Evolutionary conservation across 768 basidiomycete genomes (phyloP).

Genomic region (Pulveroboletus frians): DNA sequence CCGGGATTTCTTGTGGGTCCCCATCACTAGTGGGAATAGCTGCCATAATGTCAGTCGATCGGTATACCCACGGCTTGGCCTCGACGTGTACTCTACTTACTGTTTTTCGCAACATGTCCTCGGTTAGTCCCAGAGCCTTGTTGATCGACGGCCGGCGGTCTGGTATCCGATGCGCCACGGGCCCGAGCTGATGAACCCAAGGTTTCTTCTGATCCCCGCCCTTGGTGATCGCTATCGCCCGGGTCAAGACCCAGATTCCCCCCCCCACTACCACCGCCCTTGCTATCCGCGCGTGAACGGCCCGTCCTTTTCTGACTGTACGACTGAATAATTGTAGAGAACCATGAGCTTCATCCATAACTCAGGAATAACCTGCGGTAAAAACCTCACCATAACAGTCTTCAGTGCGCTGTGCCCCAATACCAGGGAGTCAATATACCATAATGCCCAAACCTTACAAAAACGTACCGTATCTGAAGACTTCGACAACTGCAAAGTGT

Average conservation of each 20-base stretch:
- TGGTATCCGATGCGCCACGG: constrained; percentile 73
- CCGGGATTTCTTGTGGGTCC: constrained; percentile 12
- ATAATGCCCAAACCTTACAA: constrained; percentile 10
- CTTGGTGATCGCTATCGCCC: constrained; percentile 34
- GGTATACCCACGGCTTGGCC: constrained; percentile 19
- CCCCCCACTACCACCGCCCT: constrained; percentile 42
- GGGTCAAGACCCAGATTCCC: constrained; percentile 34
- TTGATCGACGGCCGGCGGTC: constrained; percentile 28
- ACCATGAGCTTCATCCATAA: constrained; percentile 12
- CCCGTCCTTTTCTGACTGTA: constrained; percentile 69
- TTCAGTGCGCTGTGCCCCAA: constrained; percentile 55
- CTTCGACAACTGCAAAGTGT: constrained; percentile 86
- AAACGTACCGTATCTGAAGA: constrained; percentile 76
- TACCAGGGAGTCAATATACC: constrained; percentile 7
- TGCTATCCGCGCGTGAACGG: constrained; percentile 47
- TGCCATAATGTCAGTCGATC: neutral
- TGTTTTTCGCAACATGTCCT: constrained; percentile 18
- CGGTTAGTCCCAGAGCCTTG: constrained; percentile 19
- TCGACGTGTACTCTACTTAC: constrained; percentile 26
- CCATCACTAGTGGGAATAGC: constrained; percentile 19
- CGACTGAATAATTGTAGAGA: constrained; percentile 41
- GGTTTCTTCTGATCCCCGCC: constrained; percentile 32
- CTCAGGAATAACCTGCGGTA: neutral
- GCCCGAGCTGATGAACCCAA: constrained; percentile 35
- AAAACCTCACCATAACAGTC: constrained; percentile 67